Conservation (phyloP, 2,329 filamentous ascomycete genomes). For the Penicillium occitanis region DNA sequence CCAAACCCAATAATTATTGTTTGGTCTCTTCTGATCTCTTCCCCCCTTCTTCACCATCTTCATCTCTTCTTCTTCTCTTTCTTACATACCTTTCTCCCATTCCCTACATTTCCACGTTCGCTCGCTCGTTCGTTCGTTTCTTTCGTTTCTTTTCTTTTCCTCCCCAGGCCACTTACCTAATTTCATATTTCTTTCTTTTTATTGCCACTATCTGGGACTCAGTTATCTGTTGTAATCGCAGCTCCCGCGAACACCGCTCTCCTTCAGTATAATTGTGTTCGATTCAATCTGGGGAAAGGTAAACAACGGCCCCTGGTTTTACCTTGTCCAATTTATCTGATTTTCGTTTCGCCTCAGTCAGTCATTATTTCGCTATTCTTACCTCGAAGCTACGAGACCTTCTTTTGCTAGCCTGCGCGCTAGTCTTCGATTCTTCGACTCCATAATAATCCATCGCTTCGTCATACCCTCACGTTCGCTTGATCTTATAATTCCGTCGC, state of each 20-base stretch:
- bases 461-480: slow-evolving; percentile 10
- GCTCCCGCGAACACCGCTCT: slow-evolving; percentile 21
- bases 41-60: slow-evolving; percentile 22
- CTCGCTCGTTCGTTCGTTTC: slow-evolving; percentile 23
- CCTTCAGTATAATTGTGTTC: slow-evolving; percentile 22
- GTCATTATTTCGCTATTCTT: slow-evolving; percentile 6
- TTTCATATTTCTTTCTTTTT: slow-evolving; percentile 16
- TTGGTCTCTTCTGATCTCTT: slow-evolving; percentile 10
- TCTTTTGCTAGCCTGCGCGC: slow-evolving; percentile 9
- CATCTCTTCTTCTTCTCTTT: slow-evolving; percentile 22
- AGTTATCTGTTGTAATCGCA: slow-evolving; percentile 13
- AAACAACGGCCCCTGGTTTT: not conserved
- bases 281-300: slow-evolving; percentile 12
- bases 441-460: slow-evolving; percentile 10
- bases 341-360: not conserved
- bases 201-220: not conserved
- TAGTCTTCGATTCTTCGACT: slow-evolving; percentile 12
- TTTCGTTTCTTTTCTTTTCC: slow-evolving; percentile 26
- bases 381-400: slow-evolving; percentile 5
- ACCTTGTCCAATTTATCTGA: not conserved
- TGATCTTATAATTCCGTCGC: not conserved
- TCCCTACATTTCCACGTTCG: slow-evolving; percentile 29
- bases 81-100: slow-evolving; percentile 21
- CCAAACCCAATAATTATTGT: not conserved
- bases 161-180: slow-evolving; percentile 17